Evolutionary conservation across 139 green algal species (phyloP), one percentile per base, ranked within the genome.

Genomic region (Chlamydomonas sphaeroides): DNA sequence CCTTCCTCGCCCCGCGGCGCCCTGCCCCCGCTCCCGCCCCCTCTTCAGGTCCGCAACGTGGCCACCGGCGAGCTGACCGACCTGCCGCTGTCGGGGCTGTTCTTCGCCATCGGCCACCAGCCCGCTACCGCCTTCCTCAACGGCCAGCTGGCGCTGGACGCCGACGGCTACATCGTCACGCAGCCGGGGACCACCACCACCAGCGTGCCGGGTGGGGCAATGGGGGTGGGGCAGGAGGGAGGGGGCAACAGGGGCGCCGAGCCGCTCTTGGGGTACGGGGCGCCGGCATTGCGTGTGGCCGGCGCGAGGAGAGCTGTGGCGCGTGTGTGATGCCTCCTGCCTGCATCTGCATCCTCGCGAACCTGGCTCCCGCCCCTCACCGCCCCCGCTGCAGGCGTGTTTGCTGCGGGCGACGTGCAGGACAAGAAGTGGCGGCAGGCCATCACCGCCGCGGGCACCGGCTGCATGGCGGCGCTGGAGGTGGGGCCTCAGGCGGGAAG

Each of bases 81-180:
- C 48, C 5, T 96, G 72, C 80, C 89, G n/a, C 70, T 90, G n/a
- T 84, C 84, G 26, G 95, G 95, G 5, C 84, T 98, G 8, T 98
- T 97, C 91, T 98, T 98, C 68, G 95, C 95, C 38, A 98, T 98
- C 68, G 95, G 95, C 35, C 95, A 98, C 80, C 93, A 98, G 88
- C 94, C 95, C 17, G 95, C 95, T 42, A 94, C 91, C 48, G 87
- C 91, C 20, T 97, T 98, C 83, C 79, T 98, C 28, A 79, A 84
- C 41, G 91, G 92, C 3, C 92, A 96, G 91, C 25, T 97, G 30
- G 78, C 87, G 68, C 85, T 95, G 66, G 93, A 96, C 75, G 76
- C 87, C 30, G 88, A 91, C 26, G 90, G 90, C 38, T 96, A 96
- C 86, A 89, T 96, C 48, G 72, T 89, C n/a, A 96, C 93, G 6